Conservation (phyloP, 805 yeast species). For the Sugiyamaella valdiviana region DNA sequence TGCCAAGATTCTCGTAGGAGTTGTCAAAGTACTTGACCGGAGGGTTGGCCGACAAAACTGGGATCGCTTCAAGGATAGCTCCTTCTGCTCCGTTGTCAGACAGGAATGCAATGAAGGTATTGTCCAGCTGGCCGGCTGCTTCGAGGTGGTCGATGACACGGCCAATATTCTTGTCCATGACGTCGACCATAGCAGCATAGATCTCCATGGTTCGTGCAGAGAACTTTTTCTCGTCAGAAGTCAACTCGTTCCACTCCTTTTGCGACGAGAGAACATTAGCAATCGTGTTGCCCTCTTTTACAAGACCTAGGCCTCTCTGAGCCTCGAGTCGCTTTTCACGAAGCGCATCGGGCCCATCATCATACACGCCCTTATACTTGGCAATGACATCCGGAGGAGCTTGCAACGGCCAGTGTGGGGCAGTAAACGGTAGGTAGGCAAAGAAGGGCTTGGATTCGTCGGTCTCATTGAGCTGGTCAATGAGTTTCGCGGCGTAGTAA, state of each 20-base stretch:
- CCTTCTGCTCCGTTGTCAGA: conserved; percentile 66
- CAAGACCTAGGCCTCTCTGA: conserved; percentile 42
- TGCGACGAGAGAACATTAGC: conserved; percentile 26
- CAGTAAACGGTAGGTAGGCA: conserved; percentile 51
- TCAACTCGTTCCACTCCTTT: conserved; percentile 41
- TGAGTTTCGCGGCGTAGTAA: conserved; percentile 40
- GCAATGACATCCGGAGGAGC: conserved; percentile 45
- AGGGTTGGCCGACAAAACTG: conserved; percentile 32
- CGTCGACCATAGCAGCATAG: conserved; percentile 61
- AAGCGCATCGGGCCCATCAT: conserved; percentile 44
- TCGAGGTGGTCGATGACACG: conserved; percentile 41
- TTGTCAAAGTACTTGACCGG: conserved; percentile 38
- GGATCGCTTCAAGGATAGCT: conserved; percentile 48
- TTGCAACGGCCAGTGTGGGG: conserved; percentile 65
- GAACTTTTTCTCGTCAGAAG: conserved; percentile 32
- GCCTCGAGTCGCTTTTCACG: conserved; percentile 36
- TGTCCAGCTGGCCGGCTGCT: conserved; percentile 41
- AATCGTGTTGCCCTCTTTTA: conserved; percentile 39
- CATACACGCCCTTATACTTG: conserved; percentile 44
- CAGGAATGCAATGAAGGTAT: conserved; percentile 53
- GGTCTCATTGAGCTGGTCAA: conserved; percentile 32
- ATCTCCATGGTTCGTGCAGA: conserved; percentile 47
- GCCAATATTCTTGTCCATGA: conserved; percentile 48
- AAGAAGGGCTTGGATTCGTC: conserved; percentile 40
- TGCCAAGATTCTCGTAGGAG: conserved; percentile 43